Percentiles rank a stretch among this genome's conserved stretches.
phyloP scores from a whole-genome alignment of 495 filamentous ascomycete genomes.

The Cladorrhinum samala region DNA sequence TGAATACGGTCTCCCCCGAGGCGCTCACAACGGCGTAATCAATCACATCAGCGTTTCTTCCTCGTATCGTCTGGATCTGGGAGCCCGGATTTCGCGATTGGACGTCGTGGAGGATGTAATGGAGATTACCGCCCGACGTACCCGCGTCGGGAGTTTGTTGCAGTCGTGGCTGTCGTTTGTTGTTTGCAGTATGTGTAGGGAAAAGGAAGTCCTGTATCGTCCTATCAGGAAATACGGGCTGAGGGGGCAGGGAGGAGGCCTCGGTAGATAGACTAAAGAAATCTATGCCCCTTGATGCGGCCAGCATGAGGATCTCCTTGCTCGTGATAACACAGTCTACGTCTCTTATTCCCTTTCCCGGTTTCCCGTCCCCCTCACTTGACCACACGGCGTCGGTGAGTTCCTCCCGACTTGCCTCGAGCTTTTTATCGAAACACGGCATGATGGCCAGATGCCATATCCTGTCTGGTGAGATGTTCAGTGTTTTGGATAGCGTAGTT shows the following conservation, averaged over 20 bases:
- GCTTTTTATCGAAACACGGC: constrained; percentile 99
- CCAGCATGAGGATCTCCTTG: constrained; percentile 83
- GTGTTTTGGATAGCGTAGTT: constrained; percentile 62
- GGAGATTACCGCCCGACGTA: constrained; percentile 83
- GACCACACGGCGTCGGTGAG: constrained; percentile 76
- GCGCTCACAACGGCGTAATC: constrained; percentile 63
- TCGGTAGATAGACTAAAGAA: constrained; percentile 60
- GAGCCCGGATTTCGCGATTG: constrained; percentile 63
- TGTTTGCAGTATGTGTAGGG: constrained; percentile 25
- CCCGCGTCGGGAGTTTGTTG: constrained; percentile 44
- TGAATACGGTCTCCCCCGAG: constrained; percentile 57
- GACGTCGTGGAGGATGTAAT: constrained; percentile 70
- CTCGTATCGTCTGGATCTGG: constrained; percentile 58
- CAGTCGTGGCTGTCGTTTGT: neutral
- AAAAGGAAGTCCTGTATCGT: constrained; percentile 68
- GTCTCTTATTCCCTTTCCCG: constrained; percentile 61
- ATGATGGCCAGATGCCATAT: constrained; percentile 95
- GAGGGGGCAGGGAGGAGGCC: constrained; percentile 33
- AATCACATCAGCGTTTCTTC: constrained; percentile 83
- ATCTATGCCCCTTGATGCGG: constrained; percentile 66
- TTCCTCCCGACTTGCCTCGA: constrained; percentile 90
- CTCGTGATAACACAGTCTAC: constrained; percentile 97
- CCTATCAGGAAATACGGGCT: constrained; percentile 59
- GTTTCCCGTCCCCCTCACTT: constrained; percentile 28
- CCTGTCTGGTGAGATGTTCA: constrained; percentile 65